Evolutionary conservation across 1,284 basidiomycete species (phyloP).

Genomic region (Trichosporon inkin): DNA sequence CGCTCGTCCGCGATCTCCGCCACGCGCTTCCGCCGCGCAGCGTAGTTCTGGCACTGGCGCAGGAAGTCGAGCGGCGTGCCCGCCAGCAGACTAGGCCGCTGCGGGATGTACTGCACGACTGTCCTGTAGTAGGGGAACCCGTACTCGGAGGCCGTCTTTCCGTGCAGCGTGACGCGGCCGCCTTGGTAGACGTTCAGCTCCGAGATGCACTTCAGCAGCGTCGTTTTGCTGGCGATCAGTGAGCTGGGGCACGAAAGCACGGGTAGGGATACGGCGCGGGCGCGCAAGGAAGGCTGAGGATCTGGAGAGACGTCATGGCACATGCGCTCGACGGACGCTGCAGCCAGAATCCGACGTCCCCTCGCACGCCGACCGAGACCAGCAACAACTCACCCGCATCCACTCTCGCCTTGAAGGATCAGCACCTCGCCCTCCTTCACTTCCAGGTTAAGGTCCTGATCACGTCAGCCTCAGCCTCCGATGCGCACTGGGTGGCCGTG

Average conservation of each 20-base stretch:
- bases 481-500: neutral
- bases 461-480: neutral
- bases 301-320: no score
- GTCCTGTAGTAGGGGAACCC: conserved; percentile 72
- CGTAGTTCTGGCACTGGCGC: conserved; percentile 57
- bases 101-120: conserved; percentile 74
- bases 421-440: conserved; percentile 68
- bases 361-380: no score
- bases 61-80: conserved; percentile 72
- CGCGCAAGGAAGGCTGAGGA: no score
- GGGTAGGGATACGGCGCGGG: neutral
- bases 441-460: conserved; percentile 57
- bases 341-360: no score
- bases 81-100: conserved; percentile 74
- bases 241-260: neutral
- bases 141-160: conserved; percentile 54
- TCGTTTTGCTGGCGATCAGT: conserved; percentile 60
- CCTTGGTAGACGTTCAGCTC: conserved; percentile 65
- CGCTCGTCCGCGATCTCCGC: conserved; percentile 18
- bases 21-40: conserved; percentile 52
- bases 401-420: conserved; percentile 68
- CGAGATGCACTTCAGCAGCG: conserved; percentile 73
- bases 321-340: no score
- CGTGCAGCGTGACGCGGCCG: conserved; percentile 63
- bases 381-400: conserved; percentile 56